Evolutionary conservation across 768 basidiomycete species (phyloP).

Genomic region (Hygrocybe coccinea): DNA sequence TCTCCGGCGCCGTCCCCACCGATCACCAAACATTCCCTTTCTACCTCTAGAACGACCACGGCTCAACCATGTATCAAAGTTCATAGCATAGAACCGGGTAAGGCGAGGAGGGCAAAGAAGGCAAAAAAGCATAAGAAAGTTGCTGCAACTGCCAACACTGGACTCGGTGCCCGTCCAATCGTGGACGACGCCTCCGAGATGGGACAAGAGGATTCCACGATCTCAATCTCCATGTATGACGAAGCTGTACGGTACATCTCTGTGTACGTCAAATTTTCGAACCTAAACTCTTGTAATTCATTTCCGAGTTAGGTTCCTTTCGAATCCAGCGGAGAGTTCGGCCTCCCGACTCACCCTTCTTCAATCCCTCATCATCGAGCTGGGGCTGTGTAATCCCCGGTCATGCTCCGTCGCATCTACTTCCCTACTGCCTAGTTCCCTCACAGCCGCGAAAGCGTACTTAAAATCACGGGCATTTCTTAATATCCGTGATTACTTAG

Average conservation of each 20-base stretch:
- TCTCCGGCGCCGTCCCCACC: neutral
- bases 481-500: constrained; percentile 70
- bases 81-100: neutral
- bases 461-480: constrained; percentile 64
- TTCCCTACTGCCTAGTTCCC: constrained; percentile 49
- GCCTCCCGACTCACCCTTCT: constrained; percentile 55
- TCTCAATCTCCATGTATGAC: constrained; percentile 42
- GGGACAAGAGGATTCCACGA: constrained; percentile 35
- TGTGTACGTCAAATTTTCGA: constrained; percentile 41
- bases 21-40: no score
- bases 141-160: constrained; percentile 7
- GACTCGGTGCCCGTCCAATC: constrained; percentile 38
- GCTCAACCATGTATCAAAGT: constrained; percentile 1
- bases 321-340: constrained; percentile 41
- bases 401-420: constrained; percentile 21
- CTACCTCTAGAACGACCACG: neutral
- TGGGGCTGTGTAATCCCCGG: constrained; percentile 44
- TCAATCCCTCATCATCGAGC: constrained; percentile 71
- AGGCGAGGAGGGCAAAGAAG: constrained; percentile 15
- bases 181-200: constrained; percentile 50
- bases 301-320: constrained; percentile 43
- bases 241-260: constrained; percentile 59
- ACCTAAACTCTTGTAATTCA: neutral
- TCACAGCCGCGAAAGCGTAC: constrained; percentile 63
- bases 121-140: constrained; percentile 5